phyloP scores from a whole-genome alignment of 768 basidiomycete genomes.

The Cubamyces sp. region DNA sequence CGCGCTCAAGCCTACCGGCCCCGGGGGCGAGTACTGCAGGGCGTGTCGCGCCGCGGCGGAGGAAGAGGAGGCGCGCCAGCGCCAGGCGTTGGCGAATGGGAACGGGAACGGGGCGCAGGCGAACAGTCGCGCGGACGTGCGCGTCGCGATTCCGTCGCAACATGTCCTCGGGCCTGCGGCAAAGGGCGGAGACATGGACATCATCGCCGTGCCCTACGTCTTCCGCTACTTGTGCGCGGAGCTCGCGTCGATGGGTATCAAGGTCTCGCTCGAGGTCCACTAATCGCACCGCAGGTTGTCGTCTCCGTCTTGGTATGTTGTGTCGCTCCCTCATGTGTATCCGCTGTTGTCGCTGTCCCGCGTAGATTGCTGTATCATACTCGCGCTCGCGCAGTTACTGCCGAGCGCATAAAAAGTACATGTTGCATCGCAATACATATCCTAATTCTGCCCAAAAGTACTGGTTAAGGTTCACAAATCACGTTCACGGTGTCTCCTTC shows the following conservation, averaged over 20 bases:
- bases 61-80: constrained; percentile 62
- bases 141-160: constrained; percentile 66
- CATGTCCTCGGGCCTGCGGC: constrained; percentile 61
- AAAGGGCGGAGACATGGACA: constrained; percentile 87
- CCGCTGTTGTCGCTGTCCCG: constrained; percentile 15
- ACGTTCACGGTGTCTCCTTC: too few species aligned
- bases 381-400: constrained; percentile 2
- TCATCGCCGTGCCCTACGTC: constrained; percentile 94
- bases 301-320: neutral
- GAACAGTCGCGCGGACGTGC: constrained; percentile 52
- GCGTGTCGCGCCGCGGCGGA: constrained; percentile 81
- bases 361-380: constrained; percentile 19
- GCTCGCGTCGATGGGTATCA: constrained; percentile 98
- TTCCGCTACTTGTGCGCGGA: constrained; percentile 95
- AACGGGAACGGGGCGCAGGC: constrained; percentile 49
- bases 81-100: constrained; percentile 62
- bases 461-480: too few species aligned
- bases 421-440: constrained; percentile 8
- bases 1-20: constrained; percentile 62
- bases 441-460: constrained; percentile 1
- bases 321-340: neutral
- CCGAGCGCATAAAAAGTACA: constrained; percentile 19
- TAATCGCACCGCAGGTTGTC: constrained; percentile 35
- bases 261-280: constrained; percentile 79
- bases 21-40: constrained; percentile 92